Conservation (phyloP, 2,329 filamentous ascomycete genomes). For the Aspergillus ibericus region DNA sequence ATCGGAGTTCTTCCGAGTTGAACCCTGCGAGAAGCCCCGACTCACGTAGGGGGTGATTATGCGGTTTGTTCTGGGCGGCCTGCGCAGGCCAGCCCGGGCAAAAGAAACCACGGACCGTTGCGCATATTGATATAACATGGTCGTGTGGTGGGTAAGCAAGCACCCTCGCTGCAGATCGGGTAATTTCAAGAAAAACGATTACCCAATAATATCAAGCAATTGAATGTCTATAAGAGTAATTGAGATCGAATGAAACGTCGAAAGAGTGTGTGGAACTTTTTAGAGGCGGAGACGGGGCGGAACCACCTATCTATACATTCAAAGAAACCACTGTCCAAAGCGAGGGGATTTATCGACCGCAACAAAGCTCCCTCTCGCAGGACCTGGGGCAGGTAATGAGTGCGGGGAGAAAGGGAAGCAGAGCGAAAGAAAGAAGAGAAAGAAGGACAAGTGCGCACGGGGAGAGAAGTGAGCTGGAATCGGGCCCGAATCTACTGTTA, state of each 20-base stretch:
- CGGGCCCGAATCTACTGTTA: background rate
- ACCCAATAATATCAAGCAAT: background rate
- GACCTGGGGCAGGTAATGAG: background rate
- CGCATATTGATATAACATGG: slow-evolving; percentile 28
- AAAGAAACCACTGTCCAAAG: background rate
- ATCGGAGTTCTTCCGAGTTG: slow-evolving; percentile 25
- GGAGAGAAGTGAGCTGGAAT: background rate
- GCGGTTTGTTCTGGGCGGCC: slow-evolving; percentile 13
- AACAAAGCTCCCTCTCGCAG: background rate
- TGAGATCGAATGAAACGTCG: background rate
- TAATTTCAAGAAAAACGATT: background rate
- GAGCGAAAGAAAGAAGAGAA: background rate
- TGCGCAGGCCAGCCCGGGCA: slow-evolving; percentile 20
- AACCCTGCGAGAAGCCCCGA: slow-evolving; percentile 26
- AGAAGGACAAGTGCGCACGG: background rate
- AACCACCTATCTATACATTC: background rate
- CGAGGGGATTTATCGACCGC: background rate
- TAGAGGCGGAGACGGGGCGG: background rate
- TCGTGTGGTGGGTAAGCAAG: slow-evolving; percentile 9
- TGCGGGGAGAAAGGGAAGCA: background rate
- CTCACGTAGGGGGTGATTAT: slow-evolving; percentile 15
- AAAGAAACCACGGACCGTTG: slow-evolving; percentile 21
- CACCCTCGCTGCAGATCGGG: background rate
- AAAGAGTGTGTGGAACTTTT: background rate
- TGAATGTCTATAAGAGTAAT: background rate